Evolutionary conservation across 768 basidiomycete species (phyloP).

Genomic region (Boletus reticuloceps): DNA sequence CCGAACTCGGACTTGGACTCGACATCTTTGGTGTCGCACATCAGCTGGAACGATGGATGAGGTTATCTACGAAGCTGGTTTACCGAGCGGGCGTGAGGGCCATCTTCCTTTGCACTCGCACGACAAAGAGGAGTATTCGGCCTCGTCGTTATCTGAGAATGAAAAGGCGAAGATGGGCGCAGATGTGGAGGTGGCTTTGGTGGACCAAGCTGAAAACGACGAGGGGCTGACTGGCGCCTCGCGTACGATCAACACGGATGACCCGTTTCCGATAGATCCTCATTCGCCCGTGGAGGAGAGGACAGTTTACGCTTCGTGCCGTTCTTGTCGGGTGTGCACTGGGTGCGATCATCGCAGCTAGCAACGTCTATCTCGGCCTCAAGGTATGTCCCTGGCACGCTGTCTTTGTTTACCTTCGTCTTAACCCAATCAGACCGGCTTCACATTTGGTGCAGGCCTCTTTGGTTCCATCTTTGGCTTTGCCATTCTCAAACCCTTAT

Average conservation of each 20-base stretch:
- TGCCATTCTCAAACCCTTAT: conserved; percentile 57
- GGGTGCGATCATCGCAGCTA: conserved; percentile 56
- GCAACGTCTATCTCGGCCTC: conserved; percentile 65
- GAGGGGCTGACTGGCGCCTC: not conserved
- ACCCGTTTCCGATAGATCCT: conserved; percentile 55
- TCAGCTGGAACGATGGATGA: not conserved
- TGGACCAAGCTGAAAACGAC: not conserved
- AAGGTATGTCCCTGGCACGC: conserved; percentile 32
- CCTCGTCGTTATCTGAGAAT: not conserved
- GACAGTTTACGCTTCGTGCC: conserved; percentile 52
- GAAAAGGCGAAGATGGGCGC: not conserved
- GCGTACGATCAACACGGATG: conserved; percentile 21
- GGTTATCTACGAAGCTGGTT: not conserved
- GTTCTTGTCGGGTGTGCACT: conserved; percentile 49
- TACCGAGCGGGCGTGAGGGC: not conserved
- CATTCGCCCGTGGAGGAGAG: conserved; percentile 38
- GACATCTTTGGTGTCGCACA: not conserved
- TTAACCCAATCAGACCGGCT: conserved; percentile 44
- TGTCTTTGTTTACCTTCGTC: not conserved
- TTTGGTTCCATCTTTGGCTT: conserved; percentile 45
- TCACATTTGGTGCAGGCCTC: conserved; percentile 61
- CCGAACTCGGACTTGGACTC: not conserved
- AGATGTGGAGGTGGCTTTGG: not conserved
- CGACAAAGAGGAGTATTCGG: not conserved
- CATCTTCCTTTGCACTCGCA: not conserved